phyloP scores from a whole-genome alignment of 2,329 filamentous ascomycete species.

The Aureobasidium sp. region DNA sequence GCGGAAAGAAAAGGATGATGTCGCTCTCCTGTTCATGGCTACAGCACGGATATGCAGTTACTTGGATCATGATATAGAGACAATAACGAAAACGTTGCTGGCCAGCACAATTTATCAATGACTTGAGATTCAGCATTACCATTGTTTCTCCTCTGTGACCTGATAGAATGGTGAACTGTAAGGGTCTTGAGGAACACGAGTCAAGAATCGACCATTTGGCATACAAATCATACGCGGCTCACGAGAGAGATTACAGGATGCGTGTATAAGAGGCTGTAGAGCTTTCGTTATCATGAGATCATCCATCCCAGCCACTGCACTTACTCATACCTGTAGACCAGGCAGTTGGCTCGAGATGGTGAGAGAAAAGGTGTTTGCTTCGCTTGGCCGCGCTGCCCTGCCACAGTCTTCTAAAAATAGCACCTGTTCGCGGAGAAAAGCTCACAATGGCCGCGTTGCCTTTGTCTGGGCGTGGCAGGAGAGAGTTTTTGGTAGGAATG shows the following conservation, averaged over 20 bases:
- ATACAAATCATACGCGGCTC: neutral
- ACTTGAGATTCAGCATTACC: neutral
- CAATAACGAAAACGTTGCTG: neutral
- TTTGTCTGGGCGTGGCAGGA: neutral
- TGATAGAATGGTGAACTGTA: neutral
- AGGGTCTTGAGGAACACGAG: neutral
- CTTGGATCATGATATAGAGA: neutral
- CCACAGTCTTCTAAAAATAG: neutral
- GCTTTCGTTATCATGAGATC: conserved; percentile 3
- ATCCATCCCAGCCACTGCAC: neutral
- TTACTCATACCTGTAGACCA: neutral
- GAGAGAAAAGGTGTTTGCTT: neutral
- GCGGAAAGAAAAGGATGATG: neutral
- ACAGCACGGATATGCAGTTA: neutral
- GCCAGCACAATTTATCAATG: neutral
- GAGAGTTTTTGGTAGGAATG: neutral
- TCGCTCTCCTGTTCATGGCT: neutral
- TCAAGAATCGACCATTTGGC: neutral
- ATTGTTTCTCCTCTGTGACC: neutral
- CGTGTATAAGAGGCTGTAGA: neutral
- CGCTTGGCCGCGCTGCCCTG: neutral
- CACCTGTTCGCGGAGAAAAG: neutral
- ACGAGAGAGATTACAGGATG: neutral
- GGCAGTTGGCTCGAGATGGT: neutral
- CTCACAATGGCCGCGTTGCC: conserved; percentile 3